A percentile compares a stretch with the other conserved stretches of the same genome.
These are phyloP conservation scores for Leccinum broughii DNA, from an alignment of 768 basidiomycete species.

Conservation along the genomic window DNA sequence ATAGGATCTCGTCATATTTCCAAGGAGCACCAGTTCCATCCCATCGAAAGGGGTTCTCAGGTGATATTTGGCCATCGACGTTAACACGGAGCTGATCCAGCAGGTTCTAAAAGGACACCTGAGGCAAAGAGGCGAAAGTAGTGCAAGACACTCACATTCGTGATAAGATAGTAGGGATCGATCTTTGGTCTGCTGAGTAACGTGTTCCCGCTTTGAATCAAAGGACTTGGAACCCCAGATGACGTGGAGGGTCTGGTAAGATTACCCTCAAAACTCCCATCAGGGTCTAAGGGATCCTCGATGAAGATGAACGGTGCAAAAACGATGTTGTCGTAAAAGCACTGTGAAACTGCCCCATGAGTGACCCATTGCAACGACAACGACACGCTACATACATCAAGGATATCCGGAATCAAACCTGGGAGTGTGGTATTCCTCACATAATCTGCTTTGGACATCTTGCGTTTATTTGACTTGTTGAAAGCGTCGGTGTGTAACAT, in stretches of 20 bases:
- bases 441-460: constrained; percentile 96
- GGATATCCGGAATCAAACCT: constrained; percentile 76
- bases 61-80: constrained; percentile 57
- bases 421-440: constrained; percentile 89
- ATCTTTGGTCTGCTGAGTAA: constrained; percentile 66
- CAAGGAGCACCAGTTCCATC: constrained; percentile 65
- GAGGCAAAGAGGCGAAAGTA: constrained; percentile 5
- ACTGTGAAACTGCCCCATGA: constrained; percentile 45
- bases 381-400: constrained; percentile 62
- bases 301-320: constrained; percentile 97
- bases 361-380: constrained; percentile 1
- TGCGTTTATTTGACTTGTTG: constrained; percentile 95
- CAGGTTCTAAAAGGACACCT: constrained; percentile 47
- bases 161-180: constrained; percentile 91
- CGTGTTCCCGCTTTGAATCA: constrained; percentile 35
- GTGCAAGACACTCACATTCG: constrained; percentile 51
- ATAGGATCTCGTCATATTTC: constrained; percentile 65
- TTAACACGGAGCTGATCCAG: constrained; percentile 70
- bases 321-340: constrained; percentile 94
- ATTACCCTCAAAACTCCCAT: constrained; percentile 45
- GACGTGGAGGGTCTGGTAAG: constrained; percentile 42
- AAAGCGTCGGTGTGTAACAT: constrained; percentile 99
- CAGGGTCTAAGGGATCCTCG: constrained; percentile 81
- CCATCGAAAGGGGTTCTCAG: constrained; percentile 64
- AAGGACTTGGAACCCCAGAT: constrained; percentile 29